Evolutionary conservation across 768 basidiomycete species (phyloP).

Genomic region (Kwoniella dendrophila): DNA sequence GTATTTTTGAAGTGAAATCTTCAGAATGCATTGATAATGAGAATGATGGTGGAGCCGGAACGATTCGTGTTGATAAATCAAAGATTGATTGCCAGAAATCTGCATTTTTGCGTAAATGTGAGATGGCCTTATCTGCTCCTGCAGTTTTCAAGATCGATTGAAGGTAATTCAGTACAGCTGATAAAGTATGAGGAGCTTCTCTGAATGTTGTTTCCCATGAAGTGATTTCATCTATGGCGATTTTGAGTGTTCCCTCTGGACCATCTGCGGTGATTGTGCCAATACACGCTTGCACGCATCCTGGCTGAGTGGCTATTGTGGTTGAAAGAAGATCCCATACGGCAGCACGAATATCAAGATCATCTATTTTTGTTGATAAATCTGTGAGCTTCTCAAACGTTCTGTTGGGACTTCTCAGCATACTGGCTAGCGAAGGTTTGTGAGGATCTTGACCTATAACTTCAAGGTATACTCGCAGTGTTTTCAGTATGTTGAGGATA

Average conservation of each 20-base stretch:
- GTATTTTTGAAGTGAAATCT: slow-evolving; percentile 35
- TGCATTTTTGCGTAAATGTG: slow-evolving; percentile 61
- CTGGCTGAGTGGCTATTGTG: slow-evolving; percentile 82
- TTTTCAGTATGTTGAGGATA: slow-evolving; percentile 22
- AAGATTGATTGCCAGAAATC: slow-evolving; percentile 74
- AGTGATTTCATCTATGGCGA: slow-evolving; percentile 68
- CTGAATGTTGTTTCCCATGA: slow-evolving; percentile 78
- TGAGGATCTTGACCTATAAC: slow-evolving; percentile 26
- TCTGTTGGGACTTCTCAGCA: slow-evolving; percentile 31
- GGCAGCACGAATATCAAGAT: slow-evolving; percentile 64
- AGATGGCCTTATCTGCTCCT: slow-evolving; percentile 80
- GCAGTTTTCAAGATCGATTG: slow-evolving; percentile 63
- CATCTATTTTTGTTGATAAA: slow-evolving; percentile 34
- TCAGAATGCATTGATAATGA: slow-evolving; percentile 41
- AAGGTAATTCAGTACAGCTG: slow-evolving; percentile 70
- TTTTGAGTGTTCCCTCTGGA: slow-evolving; percentile 64
- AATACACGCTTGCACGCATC: slow-evolving; percentile 68
- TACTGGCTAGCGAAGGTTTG: slow-evolving; percentile 40
- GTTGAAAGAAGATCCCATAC: slow-evolving; percentile 83
- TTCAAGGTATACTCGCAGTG: slow-evolving; percentile 35
- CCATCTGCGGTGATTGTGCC: slow-evolving; percentile 50
- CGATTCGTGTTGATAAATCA: slow-evolving; percentile 66
- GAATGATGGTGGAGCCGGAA: slow-evolving; percentile 67
- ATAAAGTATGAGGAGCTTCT: slow-evolving; percentile 72
- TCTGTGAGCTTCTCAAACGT: slow-evolving; percentile 21